These are phyloP conservation scores for Farysia itapuensis DNA, from an alignment of 1,284 basidiomycete species.

Conservation along the genomic window DNA sequence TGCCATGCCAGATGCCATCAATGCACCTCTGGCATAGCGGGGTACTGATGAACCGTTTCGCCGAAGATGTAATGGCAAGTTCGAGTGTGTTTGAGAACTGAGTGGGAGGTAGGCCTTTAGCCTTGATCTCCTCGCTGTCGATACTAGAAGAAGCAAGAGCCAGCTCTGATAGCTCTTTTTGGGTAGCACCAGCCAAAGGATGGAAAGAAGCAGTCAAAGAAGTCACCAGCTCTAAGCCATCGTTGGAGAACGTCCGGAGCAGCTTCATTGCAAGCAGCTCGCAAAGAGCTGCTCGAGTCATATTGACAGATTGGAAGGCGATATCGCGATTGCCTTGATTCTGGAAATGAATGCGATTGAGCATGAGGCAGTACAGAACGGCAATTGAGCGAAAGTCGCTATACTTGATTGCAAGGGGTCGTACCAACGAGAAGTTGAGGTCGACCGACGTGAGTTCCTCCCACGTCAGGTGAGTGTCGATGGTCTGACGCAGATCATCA, in stretches of 20 bases:
- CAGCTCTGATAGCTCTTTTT: slow-evolving; percentile 19
- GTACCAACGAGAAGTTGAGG: slow-evolving; percentile 49
- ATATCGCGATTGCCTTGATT: slow-evolving; percentile 64
- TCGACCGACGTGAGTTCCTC: slow-evolving; percentile 49
- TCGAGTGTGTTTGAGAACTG: slow-evolving; percentile 48
- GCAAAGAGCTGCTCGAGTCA: slow-evolving; percentile 76
- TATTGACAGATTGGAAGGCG: slow-evolving; percentile 67
- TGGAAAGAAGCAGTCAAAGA: slow-evolving; percentile 83
- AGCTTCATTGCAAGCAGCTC: slow-evolving; percentile 83
- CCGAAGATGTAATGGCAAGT: slow-evolving; percentile 47
- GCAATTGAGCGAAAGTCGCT: slow-evolving; percentile 61
- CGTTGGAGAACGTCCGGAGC: slow-evolving; percentile 64
- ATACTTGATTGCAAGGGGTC: slow-evolving; percentile 51
- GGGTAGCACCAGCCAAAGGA: slow-evolving; percentile 66
- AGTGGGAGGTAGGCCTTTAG: slow-evolving; percentile 15
- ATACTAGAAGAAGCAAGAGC: slow-evolving; percentile 17
- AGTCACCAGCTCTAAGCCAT: slow-evolving; percentile 71
- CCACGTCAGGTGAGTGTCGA: slow-evolving; percentile 51
- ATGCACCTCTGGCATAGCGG: slow-evolving; percentile 52
- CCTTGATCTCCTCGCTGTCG: slow-evolving; percentile 15
- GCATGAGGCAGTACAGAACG: slow-evolving; percentile 81
- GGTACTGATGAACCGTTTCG: slow-evolving; percentile 51
- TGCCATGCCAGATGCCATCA: slow-evolving; percentile 50
- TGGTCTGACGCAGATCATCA: slow-evolving; percentile 36
- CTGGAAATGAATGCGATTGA: slow-evolving; percentile 83